A percentile compares a stretch with the other conserved stretches of the same genome.
Conservation (phyloP, 2,329 filamentous ascomycete species). For the Fulvia fulva region DNA sequence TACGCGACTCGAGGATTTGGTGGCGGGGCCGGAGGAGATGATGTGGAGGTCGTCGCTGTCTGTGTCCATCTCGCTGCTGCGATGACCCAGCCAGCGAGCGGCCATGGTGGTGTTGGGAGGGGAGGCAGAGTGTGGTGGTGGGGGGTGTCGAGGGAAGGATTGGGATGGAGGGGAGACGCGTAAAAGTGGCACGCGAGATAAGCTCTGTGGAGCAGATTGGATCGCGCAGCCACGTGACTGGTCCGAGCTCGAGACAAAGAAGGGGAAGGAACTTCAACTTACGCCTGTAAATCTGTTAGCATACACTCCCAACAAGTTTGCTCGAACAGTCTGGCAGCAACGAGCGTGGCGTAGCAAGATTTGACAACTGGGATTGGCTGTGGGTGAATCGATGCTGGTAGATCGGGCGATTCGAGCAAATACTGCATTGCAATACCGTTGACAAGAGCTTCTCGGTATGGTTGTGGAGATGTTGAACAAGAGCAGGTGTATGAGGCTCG, state of each 20-base stretch:
- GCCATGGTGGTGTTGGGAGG: slow-evolving; percentile 3
- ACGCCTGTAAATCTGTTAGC: background rate
- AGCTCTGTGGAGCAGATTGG: background rate
- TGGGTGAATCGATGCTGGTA: background rate
- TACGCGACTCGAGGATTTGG: slow-evolving; percentile 7
- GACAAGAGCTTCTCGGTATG: background rate
- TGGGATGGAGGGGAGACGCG: background rate
- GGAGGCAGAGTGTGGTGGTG: background rate
- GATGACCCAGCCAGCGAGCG: background rate
- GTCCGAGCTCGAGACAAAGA: background rate
- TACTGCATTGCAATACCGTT: background rate
- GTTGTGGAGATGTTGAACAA: background rate
- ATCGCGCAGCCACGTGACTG: background rate
- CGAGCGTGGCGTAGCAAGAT: background rate
- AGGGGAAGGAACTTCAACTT: background rate
- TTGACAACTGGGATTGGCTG: background rate
- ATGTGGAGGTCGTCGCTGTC: slow-evolving; percentile 4
- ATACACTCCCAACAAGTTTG: background rate
- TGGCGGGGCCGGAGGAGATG: background rate
- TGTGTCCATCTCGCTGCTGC: background rate
- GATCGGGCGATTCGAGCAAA: background rate
- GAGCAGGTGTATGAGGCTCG: background rate
- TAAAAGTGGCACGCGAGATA: background rate
- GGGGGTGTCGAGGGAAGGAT: background rate
- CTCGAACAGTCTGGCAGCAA: background rate